Conservation (phyloP, 2,329 filamentous ascomycete species). For the Calonectria henricotiae region DNA sequence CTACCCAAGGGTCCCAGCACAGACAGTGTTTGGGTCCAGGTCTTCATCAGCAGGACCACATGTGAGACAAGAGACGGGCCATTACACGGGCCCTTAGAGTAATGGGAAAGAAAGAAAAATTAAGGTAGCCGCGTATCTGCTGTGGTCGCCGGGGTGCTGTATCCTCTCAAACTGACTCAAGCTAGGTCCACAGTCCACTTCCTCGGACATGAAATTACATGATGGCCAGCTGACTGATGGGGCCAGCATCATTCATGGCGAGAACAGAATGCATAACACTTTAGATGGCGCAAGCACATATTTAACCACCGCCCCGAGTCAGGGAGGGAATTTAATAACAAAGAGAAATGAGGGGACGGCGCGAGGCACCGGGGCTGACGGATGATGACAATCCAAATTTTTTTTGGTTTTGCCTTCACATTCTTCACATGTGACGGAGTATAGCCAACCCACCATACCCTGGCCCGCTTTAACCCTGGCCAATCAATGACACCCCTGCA, state of each 20-base stretch:
- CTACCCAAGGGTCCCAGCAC: slow-evolving; percentile 20
- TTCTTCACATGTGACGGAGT: slow-evolving; percentile 50
- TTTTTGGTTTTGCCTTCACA: slow-evolving; percentile 43
- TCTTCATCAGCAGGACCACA: slow-evolving; percentile 32
- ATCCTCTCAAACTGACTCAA: slow-evolving; percentile 17
- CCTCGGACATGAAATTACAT: slow-evolving; percentile 21
- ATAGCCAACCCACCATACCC: slow-evolving; percentile 36
- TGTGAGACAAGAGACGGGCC: slow-evolving; percentile 9
- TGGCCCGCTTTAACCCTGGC: slow-evolving; percentile 26
- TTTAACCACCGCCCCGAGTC: not conserved
- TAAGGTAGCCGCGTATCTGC: slow-evolving; percentile 11
- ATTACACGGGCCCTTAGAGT: slow-evolving; percentile 7
- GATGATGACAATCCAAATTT: slow-evolving; percentile 2
- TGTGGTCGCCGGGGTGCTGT: slow-evolving; percentile 8
- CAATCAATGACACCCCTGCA: slow-evolving; percentile 28
- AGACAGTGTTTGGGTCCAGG: slow-evolving; percentile 15
- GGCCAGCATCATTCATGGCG: slow-evolving; percentile 11
- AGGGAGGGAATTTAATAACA: slow-evolving; percentile 12
- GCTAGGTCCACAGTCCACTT: slow-evolving; percentile 17
- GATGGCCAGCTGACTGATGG: slow-evolving; percentile 23
- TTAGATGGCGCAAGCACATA: slow-evolving; percentile 11
- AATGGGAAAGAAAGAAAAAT: not conserved
- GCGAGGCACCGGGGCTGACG: slow-evolving; percentile 11
- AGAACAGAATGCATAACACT: not conserved
- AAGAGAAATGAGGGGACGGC: slow-evolving; percentile 2